Base-by-base conservation (phyloP, 2,329 filamentous ascomycete genomes). In the Triangularia setosa region DNA sequence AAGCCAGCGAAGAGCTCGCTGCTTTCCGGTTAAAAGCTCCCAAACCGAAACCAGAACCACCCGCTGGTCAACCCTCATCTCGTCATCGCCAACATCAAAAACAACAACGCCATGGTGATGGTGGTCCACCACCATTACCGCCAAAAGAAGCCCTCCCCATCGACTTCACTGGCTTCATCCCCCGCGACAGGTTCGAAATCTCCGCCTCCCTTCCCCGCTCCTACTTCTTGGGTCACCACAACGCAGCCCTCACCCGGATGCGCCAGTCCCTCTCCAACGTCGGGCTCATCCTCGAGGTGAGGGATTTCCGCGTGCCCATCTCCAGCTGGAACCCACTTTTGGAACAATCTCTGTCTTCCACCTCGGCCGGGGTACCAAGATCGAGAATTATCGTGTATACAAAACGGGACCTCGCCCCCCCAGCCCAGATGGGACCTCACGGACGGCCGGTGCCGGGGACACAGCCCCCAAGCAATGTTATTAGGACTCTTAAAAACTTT, bases 171-270 rank as follows among this genome's bases (percentile, higher is more conserved):
- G 18, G 9, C 23, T 55, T 59, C 35, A 28, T 21, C 35, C 92
- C 95, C 25, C 91, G 94, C 71, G 76, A 81, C 69, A 78, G 80
- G 61, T 98, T 96, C 76, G 87, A 89, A 44, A 80, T 88, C 53
- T 89, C 94, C 62, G 73, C 80, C 53, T 90, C 88, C 60, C 89
- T 98, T 66, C 89, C 91, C 44, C 88, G 92, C 69, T 95, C 94
- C 65, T 99, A 98, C 79, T 99, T 92, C 79, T 84, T 98, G 56
- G 95, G 95, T 67, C 95, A 99, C 79, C 95, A 99, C 81, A 86
- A 87, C 66, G 85, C 90, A 9, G 95, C 91, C 16, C 82, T 97
- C 30, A 81, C 84, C 57, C 90, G 91, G 75, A 97, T 98, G 89
- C 91, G 91, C 75, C 86, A 86, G 44, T 84, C 91, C 74, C 84